A percentile compares a stretch with the other conserved stretches of the same genome.
Evolutionary conservation across 2,329 filamentous ascomycete genomes (phyloP).

Genomic region (Talaromyces albobiverticillius): DNA sequence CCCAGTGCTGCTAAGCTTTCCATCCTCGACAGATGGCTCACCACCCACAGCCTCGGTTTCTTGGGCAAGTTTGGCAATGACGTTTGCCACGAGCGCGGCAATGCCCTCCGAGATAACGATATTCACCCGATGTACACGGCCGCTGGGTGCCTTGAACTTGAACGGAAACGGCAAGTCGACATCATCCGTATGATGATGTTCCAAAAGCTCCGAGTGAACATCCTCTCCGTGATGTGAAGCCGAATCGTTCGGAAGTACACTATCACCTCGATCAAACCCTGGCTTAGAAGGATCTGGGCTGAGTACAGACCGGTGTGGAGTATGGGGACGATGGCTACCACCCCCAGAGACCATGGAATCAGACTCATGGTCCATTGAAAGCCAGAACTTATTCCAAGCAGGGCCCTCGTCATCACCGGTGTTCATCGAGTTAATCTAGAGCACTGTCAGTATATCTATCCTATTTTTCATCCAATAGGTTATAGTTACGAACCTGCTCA

Average conservation of each 20-base stretch:
- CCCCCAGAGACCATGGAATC: slow-evolving; percentile 96
- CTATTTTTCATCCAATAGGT: not conserved
- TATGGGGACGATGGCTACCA: slow-evolving; percentile 69
- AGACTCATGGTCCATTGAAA: slow-evolving; percentile 90
- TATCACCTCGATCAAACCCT: slow-evolving; percentile 69
- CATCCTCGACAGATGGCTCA: slow-evolving; percentile 71
- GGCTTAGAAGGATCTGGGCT: slow-evolving; percentile 71
- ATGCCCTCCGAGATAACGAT: slow-evolving; percentile 78
- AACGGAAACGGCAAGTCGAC: slow-evolving; percentile 81
- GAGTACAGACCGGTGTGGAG: slow-evolving; percentile 71
- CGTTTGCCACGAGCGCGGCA: slow-evolving; percentile 70
- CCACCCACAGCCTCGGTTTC: slow-evolving; percentile 86
- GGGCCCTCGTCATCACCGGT: slow-evolving; percentile 87
- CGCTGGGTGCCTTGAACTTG: slow-evolving; percentile 98
- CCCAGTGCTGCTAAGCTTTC: slow-evolving; percentile 70
- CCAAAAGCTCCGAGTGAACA: slow-evolving; percentile 64
- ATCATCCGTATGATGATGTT: slow-evolving; percentile 53
- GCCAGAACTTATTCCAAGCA: slow-evolving; percentile 99
- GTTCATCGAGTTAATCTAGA: slow-evolving; percentile 80
- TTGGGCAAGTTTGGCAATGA: slow-evolving; percentile 77
- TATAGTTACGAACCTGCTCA: slow-evolving; percentile 66
- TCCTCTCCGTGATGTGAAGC: slow-evolving; percentile 87
- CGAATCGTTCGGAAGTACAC: slow-evolving; percentile 87
- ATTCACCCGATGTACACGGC: slow-evolving; percentile 88
- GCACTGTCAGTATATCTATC: not conserved